Evolutionary conservation across 2,329 filamentous ascomycete genomes (phyloP), one percentile per base, ranked within the genome.

Genomic region (Sclerotinia subarctica): DNA sequence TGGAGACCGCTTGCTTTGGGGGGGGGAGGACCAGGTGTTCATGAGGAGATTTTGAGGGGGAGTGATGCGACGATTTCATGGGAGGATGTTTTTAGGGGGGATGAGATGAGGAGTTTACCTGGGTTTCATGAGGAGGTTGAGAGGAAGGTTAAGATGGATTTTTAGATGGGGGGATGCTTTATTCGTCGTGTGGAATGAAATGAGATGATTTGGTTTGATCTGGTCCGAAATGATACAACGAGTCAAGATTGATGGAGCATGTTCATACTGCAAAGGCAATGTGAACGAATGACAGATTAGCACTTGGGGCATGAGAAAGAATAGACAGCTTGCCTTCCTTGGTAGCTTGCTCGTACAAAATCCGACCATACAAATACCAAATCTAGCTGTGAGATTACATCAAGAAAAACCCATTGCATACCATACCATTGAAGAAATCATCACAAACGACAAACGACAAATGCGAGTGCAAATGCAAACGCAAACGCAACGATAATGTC

Each of bases 81-180:
- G 95, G 95, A 99, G 84, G 95, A 98, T 82, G 88, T 99, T 26
- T 98, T 90, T 78, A 87, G 85, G 26, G 92, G 93, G 69, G 90
- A 91, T 74, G 92, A 94, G 80, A 85, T 87, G 78, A 85, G 88
- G 75, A 85, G 86, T 70, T 82, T 87, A 53, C 86, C 89, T 32
- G 87, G 89, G 65, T 89, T 97, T 80, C 93, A 97, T 75, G 90
- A 92, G 68, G 94, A 98, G 86, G 93, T 97, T 88, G 94, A 97
- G 88, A 86, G 87, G 80, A 92, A 93, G 85, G 83, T 96, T 80
- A 91, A 89, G 85, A 96, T 97, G 87, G 69, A 72, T 11, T 52
- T 66, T 68, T 75, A 73, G 69, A 58, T 24, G 10, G 13, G 26
- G 24, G 59, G 26, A 13, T 10, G 19, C 8, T 32, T n/a, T 19